Conservation (phyloP, 164 flowering plant species). For the Piper longum region DNA sequence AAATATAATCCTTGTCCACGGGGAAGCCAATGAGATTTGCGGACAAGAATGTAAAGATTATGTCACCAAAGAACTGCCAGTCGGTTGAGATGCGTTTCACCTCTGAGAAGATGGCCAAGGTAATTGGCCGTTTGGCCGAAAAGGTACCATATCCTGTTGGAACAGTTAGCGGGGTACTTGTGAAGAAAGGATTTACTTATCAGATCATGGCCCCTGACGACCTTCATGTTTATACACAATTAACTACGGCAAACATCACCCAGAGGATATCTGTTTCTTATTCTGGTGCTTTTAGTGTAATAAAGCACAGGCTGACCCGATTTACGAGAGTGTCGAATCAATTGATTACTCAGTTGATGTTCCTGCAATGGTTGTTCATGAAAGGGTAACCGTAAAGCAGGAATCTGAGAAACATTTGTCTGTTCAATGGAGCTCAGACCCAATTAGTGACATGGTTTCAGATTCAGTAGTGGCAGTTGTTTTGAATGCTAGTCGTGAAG, state of each 20-base stretch:
- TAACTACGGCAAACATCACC: conserved; percentile 59
- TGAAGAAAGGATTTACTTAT: conserved; percentile 86
- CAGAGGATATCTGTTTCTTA: conserved; percentile 84
- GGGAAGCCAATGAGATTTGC: conserved; percentile 83
- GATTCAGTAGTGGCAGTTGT: conserved; percentile 81
- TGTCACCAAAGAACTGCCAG: conserved; percentile 90
- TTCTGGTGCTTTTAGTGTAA: conserved; percentile 70
- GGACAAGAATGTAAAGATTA: conserved; percentile 62
- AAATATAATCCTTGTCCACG: conserved; percentile 89
- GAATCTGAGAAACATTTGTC: conserved; percentile 78
- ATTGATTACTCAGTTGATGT: conserved; percentile 48
- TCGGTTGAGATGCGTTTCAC: conserved; percentile 90
- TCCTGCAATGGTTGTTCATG: conserved; percentile 58
- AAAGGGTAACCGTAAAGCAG: conserved; percentile 69
- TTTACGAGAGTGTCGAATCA: conserved; percentile 75
- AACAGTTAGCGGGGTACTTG: conserved; percentile 75
- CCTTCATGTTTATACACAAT: conserved; percentile 80
- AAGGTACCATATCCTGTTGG: conserved; percentile 73
- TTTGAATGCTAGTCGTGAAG: conserved; percentile 56
- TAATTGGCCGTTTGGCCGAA: conserved; percentile 79
- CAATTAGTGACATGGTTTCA: conserved; percentile 91
- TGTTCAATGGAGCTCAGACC: conserved; percentile 81
- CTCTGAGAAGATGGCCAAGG: conserved; percentile 90
- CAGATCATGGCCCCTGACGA: conserved; percentile 96
- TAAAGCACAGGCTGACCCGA: conserved; percentile 65